These are phyloP conservation scores for Avicennia marina DNA, from an alignment of 257 asterid species.

Conservation along the genomic window DNA sequence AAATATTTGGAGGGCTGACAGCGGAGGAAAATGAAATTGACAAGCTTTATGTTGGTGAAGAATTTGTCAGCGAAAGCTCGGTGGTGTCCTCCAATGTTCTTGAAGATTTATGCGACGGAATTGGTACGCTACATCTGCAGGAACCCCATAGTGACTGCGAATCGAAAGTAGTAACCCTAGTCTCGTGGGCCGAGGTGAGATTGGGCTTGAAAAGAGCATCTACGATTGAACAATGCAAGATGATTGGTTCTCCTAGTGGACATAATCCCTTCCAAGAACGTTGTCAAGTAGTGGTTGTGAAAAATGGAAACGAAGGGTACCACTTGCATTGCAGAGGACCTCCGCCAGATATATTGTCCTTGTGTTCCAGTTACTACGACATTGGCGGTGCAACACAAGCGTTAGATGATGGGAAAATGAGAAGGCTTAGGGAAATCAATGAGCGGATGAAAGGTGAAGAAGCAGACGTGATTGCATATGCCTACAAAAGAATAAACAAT, in stretches of 20 bases:
- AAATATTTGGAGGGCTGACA: slow-evolving; percentile 18
- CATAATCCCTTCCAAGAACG: not conserved
- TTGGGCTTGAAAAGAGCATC: slow-evolving; percentile 18
- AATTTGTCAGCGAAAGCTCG: slow-evolving; percentile 22
- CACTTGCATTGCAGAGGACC: not conserved
- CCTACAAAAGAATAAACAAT: slow-evolving; percentile 4
- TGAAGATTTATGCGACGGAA: slow-evolving; percentile 25
- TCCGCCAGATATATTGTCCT: not conserved
- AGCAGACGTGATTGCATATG: slow-evolving; percentile 20
- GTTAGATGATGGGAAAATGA: not conserved
- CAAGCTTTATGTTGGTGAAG: slow-evolving; percentile 21
- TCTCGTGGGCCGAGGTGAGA: slow-evolving; percentile 27
- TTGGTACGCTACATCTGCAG: slow-evolving; percentile 10
- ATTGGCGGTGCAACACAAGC: not conserved
- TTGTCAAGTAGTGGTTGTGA: not conserved
- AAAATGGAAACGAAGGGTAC: not conserved
- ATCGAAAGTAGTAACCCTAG: not conserved
- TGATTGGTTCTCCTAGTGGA: not conserved
- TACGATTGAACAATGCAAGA: not conserved
- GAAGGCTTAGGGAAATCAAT: not conserved
- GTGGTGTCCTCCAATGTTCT: slow-evolving; percentile 15
- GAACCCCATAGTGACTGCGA: slow-evolving; percentile 3
- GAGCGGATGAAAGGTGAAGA: not conserved
- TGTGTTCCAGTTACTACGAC: not conserved
- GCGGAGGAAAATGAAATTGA: not conserved